Percentiles rank a stretch among this genome's conserved stretches.
These are phyloP conservation scores for Amesomyces nigricolor DNA, from an alignment of 2,329 filamentous ascomycete genomes.

Conservation along the genomic window DNA sequence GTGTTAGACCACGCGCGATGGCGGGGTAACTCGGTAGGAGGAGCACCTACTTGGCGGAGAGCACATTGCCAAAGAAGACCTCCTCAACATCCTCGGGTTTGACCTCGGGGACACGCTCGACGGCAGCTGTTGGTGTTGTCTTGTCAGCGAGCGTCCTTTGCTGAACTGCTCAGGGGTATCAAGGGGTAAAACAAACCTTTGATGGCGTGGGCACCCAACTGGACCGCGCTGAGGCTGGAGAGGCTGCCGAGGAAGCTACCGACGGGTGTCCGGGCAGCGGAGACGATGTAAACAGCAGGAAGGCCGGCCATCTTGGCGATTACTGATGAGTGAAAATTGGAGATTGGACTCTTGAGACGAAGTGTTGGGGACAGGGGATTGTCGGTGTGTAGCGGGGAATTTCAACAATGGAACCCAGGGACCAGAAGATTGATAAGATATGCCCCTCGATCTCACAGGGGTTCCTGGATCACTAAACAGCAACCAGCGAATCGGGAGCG, in stretches of 20 bases:
- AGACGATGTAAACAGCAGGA: constrained; percentile 92
- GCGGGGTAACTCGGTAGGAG: not conserved
- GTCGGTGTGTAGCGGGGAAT: constrained; percentile 18
- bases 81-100: constrained; percentile 89
- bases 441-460: constrained; percentile 10
- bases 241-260: constrained; percentile 94
- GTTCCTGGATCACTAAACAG: not conserved
- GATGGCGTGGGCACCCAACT: constrained; percentile 87
- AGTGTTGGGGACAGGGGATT: constrained; percentile 12
- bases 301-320: constrained; percentile 61
- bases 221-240: constrained; percentile 75
- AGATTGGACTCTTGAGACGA: constrained; percentile 3
- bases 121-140: constrained; percentile 50
- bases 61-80: constrained; percentile 96
- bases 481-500: constrained; percentile 3
- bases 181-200: constrained; percentile 57
- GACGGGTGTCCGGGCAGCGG: constrained; percentile 81
- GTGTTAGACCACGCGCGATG: constrained; percentile 17
- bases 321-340: not conserved
- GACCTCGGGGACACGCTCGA: constrained; percentile 79
- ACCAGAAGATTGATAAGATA: constrained; percentile 12
- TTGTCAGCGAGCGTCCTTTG: constrained; percentile 11
- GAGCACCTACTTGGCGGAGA: constrained; percentile 76
- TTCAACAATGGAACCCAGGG: constrained; percentile 4
- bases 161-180: constrained; percentile 9